Base-by-base conservation (phyloP, 164 flowering plant genomes). In the Nelumbo lutea region DNA sequence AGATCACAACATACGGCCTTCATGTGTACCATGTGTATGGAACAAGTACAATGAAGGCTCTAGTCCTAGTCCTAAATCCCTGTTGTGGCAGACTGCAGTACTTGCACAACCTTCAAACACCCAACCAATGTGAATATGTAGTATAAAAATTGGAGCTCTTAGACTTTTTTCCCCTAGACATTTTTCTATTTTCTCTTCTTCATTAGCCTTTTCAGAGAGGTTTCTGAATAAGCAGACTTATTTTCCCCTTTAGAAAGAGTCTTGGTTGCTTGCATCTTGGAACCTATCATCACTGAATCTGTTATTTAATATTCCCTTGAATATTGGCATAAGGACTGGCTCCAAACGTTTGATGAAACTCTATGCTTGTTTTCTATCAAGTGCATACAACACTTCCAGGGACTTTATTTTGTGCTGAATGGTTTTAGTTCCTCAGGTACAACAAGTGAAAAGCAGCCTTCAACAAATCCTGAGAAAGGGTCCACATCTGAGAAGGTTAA, bases 401-500 rank as follows among this genome's bases (percentile, higher is more conserved):
- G 3, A 43, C 10, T 14, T 13, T 13, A 44, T 60, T 14, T 46
- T 47, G 47, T 9, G 60, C 42, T 61, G 43, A 47, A 0, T 1
- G 2, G 40, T 43, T 63, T 61, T 41, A 63, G 15, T 58, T 63
- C 8, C 73, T 72, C 85, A 83, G 91, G 84, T 40, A 60, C 67
- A 1, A n/a, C 73, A 9, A 72, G 68, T 47, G 90, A 83, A 77
- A 79, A 79, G 66, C 82, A 77, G 47, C 82, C 80, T 7, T 43
- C 76, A 7, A 42, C 68, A 11, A 75, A 84, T 73, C 80, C 80
- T 10, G 94, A 86, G 73, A 69, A 75, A 47, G 86, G 79, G 52
- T 85, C 89, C 13, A 73, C 85, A 4, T 81, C 89, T 10, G 80
- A 81, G 56, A 89, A 84, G 38, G 88, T 73, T 53, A 68, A 82